Percentiles rank a stretch among this genome's conserved stretches.
phyloP scores from a whole-genome alignment of 306 rosid genomes.

The Medicago ruthenica region DNA sequence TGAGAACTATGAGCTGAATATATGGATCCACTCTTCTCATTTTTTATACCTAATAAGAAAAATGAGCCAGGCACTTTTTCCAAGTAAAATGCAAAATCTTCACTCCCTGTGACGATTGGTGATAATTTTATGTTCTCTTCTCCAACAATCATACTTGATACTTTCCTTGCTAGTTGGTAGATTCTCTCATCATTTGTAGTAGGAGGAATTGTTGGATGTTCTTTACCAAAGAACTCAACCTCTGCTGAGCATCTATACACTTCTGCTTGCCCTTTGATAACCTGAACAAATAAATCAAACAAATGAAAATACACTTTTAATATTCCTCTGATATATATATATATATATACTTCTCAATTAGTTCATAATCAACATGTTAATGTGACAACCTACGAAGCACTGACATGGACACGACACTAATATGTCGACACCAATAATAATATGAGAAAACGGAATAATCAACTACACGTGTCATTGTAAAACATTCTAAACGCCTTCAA shows the following conservation, averaged over 20 bases:
- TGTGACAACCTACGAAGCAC: too few species aligned
- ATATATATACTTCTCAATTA: too few species aligned
- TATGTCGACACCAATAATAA: too few species aligned
- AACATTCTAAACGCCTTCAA: too few species aligned
- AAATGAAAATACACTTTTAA: background rate
- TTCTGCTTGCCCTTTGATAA: constrained; percentile 72
- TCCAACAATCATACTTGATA: constrained; percentile 70
- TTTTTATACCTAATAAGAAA: constrained; percentile 56
- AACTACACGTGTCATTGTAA: too few species aligned
- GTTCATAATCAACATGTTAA: too few species aligned
- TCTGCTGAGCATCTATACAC: constrained; percentile 78
- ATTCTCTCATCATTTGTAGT: constrained; percentile 66
- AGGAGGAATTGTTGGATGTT: constrained; percentile 76
- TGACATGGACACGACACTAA: too few species aligned
- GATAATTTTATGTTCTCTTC: constrained; percentile 61
- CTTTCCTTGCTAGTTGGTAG: constrained; percentile 56
- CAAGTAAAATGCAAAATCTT: constrained; percentile 86
- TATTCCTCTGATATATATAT: too few species aligned
- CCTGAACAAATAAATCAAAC: constrained; percentile 47
- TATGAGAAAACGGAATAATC: too few species aligned
- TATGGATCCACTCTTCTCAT: constrained; percentile 54
- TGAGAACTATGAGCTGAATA: constrained; percentile 69
- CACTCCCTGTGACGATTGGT: constrained; percentile 75
- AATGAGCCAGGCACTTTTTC: constrained; percentile 80
- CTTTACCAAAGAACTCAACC: constrained; percentile 68